These are phyloP conservation scores for Gynochthodes officinalis DNA, from an alignment of 257 asterid genomes.

Conservation along the genomic window DNA sequence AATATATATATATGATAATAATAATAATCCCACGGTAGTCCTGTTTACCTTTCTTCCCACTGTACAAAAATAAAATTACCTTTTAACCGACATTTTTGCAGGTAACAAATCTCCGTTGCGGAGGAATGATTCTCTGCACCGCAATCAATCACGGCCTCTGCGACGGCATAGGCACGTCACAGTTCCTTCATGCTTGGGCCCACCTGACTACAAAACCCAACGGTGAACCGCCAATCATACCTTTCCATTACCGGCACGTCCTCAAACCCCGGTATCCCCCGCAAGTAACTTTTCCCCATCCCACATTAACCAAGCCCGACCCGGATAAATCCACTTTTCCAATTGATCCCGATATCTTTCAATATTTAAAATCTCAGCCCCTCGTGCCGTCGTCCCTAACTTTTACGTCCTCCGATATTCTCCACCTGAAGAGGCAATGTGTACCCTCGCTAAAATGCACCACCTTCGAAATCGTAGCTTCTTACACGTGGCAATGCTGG, in stretches of 20 bases:
- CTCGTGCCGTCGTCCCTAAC: constrained; percentile 50
- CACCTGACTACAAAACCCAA: constrained; percentile 39
- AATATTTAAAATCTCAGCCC: constrained; percentile 56
- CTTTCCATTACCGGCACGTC: constrained; percentile 67
- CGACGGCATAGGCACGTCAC: constrained; percentile 81
- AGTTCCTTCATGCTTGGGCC: constrained; percentile 85
- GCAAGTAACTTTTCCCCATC: constrained; percentile 37
- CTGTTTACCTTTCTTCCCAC: too few relatives aligned
- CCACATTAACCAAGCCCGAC: constrained; percentile 34
- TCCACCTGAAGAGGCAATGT: constrained; percentile 57
- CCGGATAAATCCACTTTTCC: constrained; percentile 11
- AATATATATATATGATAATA: too few relatives aligned
- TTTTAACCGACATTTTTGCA: constrained; percentile 19
- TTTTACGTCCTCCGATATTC: constrained; percentile 52
- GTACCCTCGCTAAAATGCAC: constrained; percentile 65
- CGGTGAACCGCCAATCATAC: constrained; percentile 27
- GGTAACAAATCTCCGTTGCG: constrained; percentile 73
- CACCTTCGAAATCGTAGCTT: constrained; percentile 61
- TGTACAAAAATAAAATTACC: background rate
- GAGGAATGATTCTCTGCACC: constrained; percentile 71
- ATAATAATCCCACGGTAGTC: too few relatives aligned
- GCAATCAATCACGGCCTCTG: constrained; percentile 75
- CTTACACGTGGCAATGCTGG: constrained; percentile 93
- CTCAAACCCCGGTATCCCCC: constrained; percentile 55
- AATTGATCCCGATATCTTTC: constrained; percentile 31